Evolutionary conservation across 2,329 filamentous ascomycete species (phyloP).

Genomic region (Microascus cirrosus): DNA sequence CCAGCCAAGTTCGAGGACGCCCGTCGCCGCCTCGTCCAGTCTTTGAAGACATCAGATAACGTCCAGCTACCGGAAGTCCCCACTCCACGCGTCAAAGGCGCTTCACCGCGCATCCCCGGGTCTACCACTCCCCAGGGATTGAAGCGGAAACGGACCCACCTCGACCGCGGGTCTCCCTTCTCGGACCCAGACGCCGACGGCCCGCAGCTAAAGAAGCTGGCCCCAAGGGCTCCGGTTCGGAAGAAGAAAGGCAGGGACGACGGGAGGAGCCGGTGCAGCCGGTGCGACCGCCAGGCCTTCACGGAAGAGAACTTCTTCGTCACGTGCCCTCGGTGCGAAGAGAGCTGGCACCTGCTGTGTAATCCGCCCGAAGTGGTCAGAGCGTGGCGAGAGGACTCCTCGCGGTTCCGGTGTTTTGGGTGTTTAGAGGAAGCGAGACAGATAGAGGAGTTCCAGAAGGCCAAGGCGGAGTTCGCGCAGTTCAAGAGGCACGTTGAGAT

Average conservation of each 20-base stretch:
- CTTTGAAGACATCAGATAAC: slow-evolving; percentile 6
- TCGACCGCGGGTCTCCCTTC: background rate
- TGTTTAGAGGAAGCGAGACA: slow-evolving; percentile 10
- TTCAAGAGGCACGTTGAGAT: slow-evolving; percentile 14
- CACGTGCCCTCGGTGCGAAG: slow-evolving; percentile 11
- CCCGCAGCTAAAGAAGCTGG: background rate
- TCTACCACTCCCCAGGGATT: background rate
- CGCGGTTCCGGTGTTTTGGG: slow-evolving; percentile 10
- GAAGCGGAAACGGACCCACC: slow-evolving; percentile 3
- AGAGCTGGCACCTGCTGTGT: slow-evolving; percentile 14
- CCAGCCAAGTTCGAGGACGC: slow-evolving; percentile 6
- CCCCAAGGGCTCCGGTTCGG: slow-evolving; percentile 6
- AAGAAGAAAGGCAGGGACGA: slow-evolving; percentile 8
- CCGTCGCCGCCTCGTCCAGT: slow-evolving; percentile 7
- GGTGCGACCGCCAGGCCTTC: slow-evolving; percentile 11
- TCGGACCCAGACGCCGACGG: background rate
- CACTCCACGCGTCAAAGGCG: slow-evolving; percentile 3
- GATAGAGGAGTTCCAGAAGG: slow-evolving; percentile 8
- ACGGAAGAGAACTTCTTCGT: slow-evolving; percentile 12
- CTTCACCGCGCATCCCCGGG: background rate
- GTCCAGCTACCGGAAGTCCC: background rate
- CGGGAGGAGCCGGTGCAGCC: slow-evolving; percentile 8
- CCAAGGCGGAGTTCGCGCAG: slow-evolving; percentile 7
- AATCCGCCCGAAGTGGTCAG: slow-evolving; percentile 10
- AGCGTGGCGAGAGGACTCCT: slow-evolving; percentile 3